Evolutionary conservation across 768 basidiomycete species (phyloP).

Genomic region (Suillus lakei): DNA sequence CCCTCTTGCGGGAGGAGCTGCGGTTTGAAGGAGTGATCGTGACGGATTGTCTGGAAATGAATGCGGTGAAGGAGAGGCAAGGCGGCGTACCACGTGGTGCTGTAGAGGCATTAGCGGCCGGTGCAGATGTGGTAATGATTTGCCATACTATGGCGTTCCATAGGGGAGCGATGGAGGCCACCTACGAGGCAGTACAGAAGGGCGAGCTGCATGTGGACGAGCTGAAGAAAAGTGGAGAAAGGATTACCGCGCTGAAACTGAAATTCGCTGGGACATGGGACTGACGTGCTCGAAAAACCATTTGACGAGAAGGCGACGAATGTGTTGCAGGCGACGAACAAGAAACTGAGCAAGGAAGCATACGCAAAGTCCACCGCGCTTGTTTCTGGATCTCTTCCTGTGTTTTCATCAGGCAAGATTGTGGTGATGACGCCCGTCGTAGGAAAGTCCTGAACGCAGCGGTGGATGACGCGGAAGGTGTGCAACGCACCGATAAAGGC

Average conservation of each 20-base stretch:
- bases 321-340: constrained; percentile 44
- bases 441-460: constrained; percentile 65
- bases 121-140: constrained; percentile 77
- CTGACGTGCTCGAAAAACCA: constrained; percentile 30
- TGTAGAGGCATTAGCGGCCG: constrained; percentile 59
- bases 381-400: constrained; percentile 42
- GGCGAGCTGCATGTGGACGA: constrained; percentile 46
- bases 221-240: constrained; percentile 45
- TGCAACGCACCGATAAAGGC: constrained; percentile 46
- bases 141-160: constrained; percentile 66
- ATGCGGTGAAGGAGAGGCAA: constrained; percentile 50
- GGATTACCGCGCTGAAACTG: constrained; percentile 57
- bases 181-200: constrained; percentile 52
- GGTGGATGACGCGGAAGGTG: constrained; percentile 59
- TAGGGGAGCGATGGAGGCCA: constrained; percentile 53
- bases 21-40: constrained; percentile 64
- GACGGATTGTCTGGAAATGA: constrained; percentile 81
- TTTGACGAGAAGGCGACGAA: constrained; percentile 30
- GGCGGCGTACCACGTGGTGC: constrained; percentile 60
- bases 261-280: constrained; percentile 54
- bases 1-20: constrained; percentile 54
- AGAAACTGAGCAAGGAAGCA: constrained; percentile 46
- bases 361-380: constrained; percentile 55
- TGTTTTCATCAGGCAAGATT: constrained; percentile 36
- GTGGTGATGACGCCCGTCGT: constrained; percentile 59